phyloP scores from a whole-genome alignment of 768 basidiomycete species.

The Mycena polygramma region DNA sequence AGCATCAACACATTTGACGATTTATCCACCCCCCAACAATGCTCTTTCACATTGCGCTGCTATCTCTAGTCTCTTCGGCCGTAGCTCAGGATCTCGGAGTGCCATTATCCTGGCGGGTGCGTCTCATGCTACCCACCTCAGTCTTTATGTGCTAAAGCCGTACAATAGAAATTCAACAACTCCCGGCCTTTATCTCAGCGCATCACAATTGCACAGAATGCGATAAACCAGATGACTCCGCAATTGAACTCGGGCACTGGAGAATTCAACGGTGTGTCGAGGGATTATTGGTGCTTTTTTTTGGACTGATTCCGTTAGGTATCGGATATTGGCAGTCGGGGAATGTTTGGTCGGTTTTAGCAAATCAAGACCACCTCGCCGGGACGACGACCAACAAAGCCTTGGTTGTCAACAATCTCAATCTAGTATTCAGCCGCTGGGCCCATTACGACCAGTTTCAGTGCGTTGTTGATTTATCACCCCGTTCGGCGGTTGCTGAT shows the following conservation, averaged over 20 bases:
- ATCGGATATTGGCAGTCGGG: constrained; percentile 68
- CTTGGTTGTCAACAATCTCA: constrained; percentile 55
- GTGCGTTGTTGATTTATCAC: constrained; percentile 42
- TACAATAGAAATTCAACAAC: constrained; percentile 56
- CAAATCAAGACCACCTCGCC: constrained; percentile 59
- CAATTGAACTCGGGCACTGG: constrained; percentile 52
- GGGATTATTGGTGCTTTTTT: neutral
- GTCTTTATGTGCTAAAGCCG: neutral
- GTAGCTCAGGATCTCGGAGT: constrained; percentile 57
- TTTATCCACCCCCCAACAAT: constrained; percentile 3
- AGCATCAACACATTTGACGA: neutral
- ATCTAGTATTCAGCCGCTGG: constrained; percentile 54
- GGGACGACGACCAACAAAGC: constrained; percentile 53
- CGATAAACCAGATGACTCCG: constrained; percentile 56
- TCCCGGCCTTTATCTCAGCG: constrained; percentile 53
- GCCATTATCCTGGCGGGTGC: constrained; percentile 59
- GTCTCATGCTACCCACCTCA: constrained; percentile 27
- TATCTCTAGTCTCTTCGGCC: constrained; percentile 24
- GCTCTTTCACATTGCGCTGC: constrained; percentile 5
- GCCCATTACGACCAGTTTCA: constrained; percentile 59
- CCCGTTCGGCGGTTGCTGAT: neutral
- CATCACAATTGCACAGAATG: constrained; percentile 56
- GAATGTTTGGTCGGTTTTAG: constrained; percentile 65
- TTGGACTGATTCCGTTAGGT: constrained; percentile 43
- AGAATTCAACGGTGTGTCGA: constrained; percentile 57